Evolutionary conservation across 2,329 filamentous ascomycete genomes (phyloP).

Genomic region (Fusarium concolor): DNA sequence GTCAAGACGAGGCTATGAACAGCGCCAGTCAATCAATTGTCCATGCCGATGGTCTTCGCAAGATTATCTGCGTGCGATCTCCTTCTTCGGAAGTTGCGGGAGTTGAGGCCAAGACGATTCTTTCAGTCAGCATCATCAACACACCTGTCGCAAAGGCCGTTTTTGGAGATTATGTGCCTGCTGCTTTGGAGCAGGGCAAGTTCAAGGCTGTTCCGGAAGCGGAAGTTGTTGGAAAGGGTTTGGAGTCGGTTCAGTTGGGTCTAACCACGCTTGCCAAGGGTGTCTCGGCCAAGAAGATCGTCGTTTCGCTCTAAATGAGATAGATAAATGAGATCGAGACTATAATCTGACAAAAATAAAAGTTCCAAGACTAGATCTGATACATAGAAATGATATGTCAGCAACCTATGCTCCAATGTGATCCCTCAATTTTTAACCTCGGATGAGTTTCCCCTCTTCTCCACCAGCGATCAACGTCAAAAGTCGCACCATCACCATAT

Average conservation of each 20-base stretch:
- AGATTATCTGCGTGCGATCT: constrained; percentile 21
- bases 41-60: constrained; percentile 20
- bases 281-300: constrained; percentile 34
- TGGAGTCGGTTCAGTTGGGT: constrained; percentile 20
- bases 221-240: constrained; percentile 22
- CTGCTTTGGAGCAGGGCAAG: constrained; percentile 18
- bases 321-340: fast-evolving
- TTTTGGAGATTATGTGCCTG: constrained; percentile 25
- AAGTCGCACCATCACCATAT: background rate
- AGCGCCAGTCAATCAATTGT: constrained; percentile 8
- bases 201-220: constrained; percentile 27
- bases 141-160: constrained; percentile 30
- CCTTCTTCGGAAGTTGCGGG: background rate
- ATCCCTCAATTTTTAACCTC: constrained; percentile 9
- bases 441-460: constrained; percentile 24
- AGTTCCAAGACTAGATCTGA: background rate
- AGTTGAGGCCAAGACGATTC: constrained; percentile 7
- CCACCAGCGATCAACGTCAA: constrained; percentile 2
- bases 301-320: background rate
- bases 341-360: too few species aligned
- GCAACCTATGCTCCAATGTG: background rate
- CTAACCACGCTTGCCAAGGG: constrained; percentile 21
- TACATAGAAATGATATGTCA: background rate
- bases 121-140: constrained; percentile 17
- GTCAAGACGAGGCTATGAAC: constrained; percentile 14